These are phyloP conservation scores for Penicillium glabrum DNA, from an alignment of 2,329 filamentous ascomycete species.

Conservation along the genomic window DNA sequence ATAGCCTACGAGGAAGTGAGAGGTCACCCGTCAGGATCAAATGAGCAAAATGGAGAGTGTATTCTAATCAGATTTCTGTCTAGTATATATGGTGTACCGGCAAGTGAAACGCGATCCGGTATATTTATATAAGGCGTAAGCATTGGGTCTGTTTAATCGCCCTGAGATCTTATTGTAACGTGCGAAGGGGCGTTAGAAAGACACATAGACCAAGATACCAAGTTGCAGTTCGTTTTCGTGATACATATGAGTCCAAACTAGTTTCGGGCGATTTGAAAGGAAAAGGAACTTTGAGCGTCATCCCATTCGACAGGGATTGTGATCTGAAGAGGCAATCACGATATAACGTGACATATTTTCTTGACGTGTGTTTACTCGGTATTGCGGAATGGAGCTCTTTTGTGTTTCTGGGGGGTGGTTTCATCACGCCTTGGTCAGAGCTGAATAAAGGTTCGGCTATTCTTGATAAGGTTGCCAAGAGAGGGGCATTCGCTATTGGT, in stretches of 20 bases:
- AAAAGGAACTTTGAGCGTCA: too few relatives aligned
- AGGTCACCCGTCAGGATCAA: too few relatives aligned
- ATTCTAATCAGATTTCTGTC: too few relatives aligned
- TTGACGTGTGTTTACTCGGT: slow-evolving; percentile 54
- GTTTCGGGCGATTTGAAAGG: slow-evolving; percentile 32
- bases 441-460: not conserved
- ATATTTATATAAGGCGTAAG: too few relatives aligned
- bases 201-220: not conserved
- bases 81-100: too few relatives aligned
- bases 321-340: slow-evolving; percentile 20
- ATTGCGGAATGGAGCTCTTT: slow-evolving; percentile 41
- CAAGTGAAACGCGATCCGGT: too few relatives aligned
- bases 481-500: not conserved
- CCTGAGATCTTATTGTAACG: too few relatives aligned
- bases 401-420: not conserved
- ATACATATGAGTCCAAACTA: slow-evolving; percentile 17
- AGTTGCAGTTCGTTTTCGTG: not conserved
- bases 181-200: not conserved
- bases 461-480: not conserved
- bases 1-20: too few relatives aligned
- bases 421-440: not conserved
- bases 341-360: slow-evolving; percentile 59
- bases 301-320: too few relatives aligned
- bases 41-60: too few relatives aligned
- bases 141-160: too few relatives aligned